Base-by-base conservation (phyloP, 805 yeast genomes). In the Peterozyma xylosa region DNA sequence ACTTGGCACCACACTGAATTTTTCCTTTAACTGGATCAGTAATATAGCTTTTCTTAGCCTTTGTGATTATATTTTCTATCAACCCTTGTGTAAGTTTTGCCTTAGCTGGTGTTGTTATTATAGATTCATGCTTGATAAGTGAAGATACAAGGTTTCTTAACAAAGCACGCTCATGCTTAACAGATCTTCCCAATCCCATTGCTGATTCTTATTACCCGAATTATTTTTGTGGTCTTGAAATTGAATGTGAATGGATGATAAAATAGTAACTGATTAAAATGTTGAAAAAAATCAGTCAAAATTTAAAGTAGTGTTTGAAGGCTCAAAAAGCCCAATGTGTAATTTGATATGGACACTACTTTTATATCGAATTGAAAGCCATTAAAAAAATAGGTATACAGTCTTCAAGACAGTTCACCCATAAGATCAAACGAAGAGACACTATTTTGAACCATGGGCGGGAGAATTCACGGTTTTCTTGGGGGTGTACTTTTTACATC, bases 71-170 rank as follows among this genome's bases (percentile, higher is more conserved):
- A 48, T 73, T 74, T 50, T 86, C 91, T 2, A 82, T 79, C 35
- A 73, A 59, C 32, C 76, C 68, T 46, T 79, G 83, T 0, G 88
- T 76, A 48, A 78, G 79, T 58, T 79, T 81, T 39, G 91, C 90
- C 60, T 82, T 83, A 27, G 86, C 84, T 49, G 74, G 76, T 1
- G 95, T 85, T 0, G 93, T 83, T 5, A 77, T 71, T 43, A 85
- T 76, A 15, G 82, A 71, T 53, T 84, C 93, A 53, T 84, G 78
- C 59, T 82, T 81, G 33, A 85, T 68, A 33, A 85, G 61, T 11
- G 85, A 80, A 2, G 86, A 70, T 16, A 78, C 86, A 54, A 84
- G 63, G 57, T 85, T 84, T 52, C 80, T 71, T 56, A 84, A 58
- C 42, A 82, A 67, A 29, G 82, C 78, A 42, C 69, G 70, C 42